Evolutionary conservation across 441 rosid genomes (phyloP).

Genomic region (Geranium incanum): DNA sequence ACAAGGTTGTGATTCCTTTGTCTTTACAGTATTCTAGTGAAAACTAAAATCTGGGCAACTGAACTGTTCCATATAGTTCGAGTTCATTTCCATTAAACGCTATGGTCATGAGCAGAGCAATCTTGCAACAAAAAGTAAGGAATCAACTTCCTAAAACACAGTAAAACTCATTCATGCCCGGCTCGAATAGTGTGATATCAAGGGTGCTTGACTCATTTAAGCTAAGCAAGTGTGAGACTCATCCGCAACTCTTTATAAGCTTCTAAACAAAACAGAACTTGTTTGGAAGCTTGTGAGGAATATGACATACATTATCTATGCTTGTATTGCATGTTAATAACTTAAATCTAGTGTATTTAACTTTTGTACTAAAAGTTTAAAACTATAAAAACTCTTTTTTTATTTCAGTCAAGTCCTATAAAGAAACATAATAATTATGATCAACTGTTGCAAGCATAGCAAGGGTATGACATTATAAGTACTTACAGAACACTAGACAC

Average conservation of each 20-base stretch:
- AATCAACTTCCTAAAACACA: background rate
- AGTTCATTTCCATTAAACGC: background rate
- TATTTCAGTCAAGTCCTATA: no score
- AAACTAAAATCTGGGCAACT: no score
- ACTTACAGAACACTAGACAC: no score
- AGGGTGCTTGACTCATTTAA: no score
- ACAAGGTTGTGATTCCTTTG: background rate
- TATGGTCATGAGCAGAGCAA: background rate
- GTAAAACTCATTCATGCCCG: background rate
- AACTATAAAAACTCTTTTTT: no score
- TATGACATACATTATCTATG: background rate
- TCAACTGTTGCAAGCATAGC: no score
- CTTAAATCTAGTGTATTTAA: no score
- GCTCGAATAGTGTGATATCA: no score
- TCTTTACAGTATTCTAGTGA: background rate
- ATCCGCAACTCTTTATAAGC: background rate
- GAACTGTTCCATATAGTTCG: background rate
- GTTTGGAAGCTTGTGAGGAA: background rate
- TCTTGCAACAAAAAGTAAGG: background rate
- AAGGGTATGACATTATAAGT: no score
- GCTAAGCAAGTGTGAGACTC: background rate
- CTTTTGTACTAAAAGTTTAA: no score
- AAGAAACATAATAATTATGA: no score
- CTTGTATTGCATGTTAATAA: no score
- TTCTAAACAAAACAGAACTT: background rate